Evolutionary conservation across 371 early-diverging fungal species (phyloP).

Genomic region (Chytridiales sp.): DNA sequence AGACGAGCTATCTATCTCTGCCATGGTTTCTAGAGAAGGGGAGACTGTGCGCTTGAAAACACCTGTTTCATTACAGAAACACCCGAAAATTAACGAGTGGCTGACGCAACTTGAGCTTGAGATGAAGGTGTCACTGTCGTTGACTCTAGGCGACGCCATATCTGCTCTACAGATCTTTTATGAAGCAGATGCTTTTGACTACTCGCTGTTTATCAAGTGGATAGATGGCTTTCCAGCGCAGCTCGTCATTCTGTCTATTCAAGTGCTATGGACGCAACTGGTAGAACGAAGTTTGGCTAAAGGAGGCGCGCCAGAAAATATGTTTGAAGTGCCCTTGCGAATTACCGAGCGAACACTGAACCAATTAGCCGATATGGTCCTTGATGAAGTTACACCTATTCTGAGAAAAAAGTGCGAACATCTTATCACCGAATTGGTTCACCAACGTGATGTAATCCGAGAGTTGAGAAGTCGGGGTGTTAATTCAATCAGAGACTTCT

Average conservation of each 20-base stretch:
- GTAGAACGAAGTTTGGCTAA: constrained; percentile 64
- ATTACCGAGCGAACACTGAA: constrained; percentile 75
- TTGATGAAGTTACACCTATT: constrained; percentile 78
- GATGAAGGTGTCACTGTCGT: constrained; percentile 83
- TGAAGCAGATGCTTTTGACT: constrained; percentile 60
- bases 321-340: constrained; percentile 59
- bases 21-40: constrained; percentile 91
- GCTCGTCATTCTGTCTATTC: constrained; percentile 86
- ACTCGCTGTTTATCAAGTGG: constrained; percentile 75
- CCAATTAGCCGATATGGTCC: constrained; percentile 88
- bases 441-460: constrained; percentile 94
- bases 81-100: constrained; percentile 96
- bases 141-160: constrained; percentile 71
- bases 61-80: constrained; percentile 76
- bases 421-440: constrained; percentile 96
- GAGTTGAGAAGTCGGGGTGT: constrained; percentile 61
- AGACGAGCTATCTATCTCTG: constrained; percentile 69
- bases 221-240: constrained; percentile 90
- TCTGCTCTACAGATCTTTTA: constrained; percentile 60
- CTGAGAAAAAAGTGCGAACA: constrained; percentile 95
- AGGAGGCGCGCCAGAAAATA: constrained; percentile 14
- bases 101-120: constrained; percentile 90
- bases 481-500: constrained; percentile 73
- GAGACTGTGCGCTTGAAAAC: constrained; percentile 82
- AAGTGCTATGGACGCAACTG: constrained; percentile 86